Evolutionary conservation across 1,139 yeast genomes (phyloP).

Genomic region (Zhuliangozyma parablackwelliae): DNA sequence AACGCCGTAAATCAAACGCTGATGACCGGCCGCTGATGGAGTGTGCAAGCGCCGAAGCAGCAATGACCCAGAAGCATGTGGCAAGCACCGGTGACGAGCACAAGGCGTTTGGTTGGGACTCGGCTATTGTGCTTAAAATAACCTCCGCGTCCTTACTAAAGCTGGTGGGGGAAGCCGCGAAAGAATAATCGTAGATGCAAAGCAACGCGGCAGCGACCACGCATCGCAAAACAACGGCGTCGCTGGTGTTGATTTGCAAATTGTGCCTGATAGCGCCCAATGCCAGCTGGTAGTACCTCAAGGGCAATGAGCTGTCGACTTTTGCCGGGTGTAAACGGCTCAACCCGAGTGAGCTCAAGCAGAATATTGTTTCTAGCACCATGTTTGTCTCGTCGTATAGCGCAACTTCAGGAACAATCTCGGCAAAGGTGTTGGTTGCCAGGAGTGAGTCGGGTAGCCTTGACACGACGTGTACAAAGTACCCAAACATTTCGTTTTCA

Average conservation of each 20-base stretch:
- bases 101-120: conserved; percentile 19
- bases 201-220: conserved; percentile 34
- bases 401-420: conserved; percentile 33
- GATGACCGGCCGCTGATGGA: background rate
- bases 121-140: conserved; percentile 24
- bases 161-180: conserved; percentile 33
- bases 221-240: conserved; percentile 31
- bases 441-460: conserved; percentile 29
- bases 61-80: conserved; percentile 34
- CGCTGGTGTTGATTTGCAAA: conserved; percentile 19
- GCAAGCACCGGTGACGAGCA: conserved; percentile 27
- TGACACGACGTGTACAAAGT: conserved; percentile 28
- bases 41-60: background rate
- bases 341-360: conserved; percentile 31
- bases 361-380: conserved; percentile 31
- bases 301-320: conserved; percentile 27
- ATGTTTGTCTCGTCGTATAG: conserved; percentile 35
- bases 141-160: conserved; percentile 35
- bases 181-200: conserved; percentile 36
- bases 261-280: conserved; percentile 29
- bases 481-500: conserved; percentile 29
- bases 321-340: conserved; percentile 25
- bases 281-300: conserved; percentile 34
- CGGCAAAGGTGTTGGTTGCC: conserved; percentile 25
- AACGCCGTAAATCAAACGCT: background rate